Conservation (phyloP, 352 stramenopile species). For the Phytophthora aleatoria region DNA sequence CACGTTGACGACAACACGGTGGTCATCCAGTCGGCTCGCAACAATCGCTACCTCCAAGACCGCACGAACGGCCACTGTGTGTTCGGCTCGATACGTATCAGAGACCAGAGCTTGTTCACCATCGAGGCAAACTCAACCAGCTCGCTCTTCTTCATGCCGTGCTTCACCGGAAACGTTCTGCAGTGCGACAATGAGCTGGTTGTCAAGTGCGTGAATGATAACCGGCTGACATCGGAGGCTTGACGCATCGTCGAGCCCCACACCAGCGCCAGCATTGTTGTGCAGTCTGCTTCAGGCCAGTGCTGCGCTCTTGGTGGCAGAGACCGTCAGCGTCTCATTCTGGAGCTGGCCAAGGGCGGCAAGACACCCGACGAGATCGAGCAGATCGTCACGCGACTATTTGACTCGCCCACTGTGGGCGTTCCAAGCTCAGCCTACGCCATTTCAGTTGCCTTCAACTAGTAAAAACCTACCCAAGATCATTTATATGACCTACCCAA, state of each 20-base stretch:
- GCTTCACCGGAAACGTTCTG: slow-evolving; percentile 17
- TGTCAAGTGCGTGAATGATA: slow-evolving; percentile 12
- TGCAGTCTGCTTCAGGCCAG: background rate
- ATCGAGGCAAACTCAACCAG: slow-evolving; percentile 19
- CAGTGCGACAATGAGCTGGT: slow-evolving; percentile 12
- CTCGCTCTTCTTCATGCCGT: slow-evolving; percentile 25
- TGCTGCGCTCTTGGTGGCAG: background rate
- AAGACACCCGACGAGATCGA: slow-evolving; percentile 12
- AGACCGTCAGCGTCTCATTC: slow-evolving; percentile 18
- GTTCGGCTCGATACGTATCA: slow-evolving; percentile 20
- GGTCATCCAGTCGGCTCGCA: slow-evolving; percentile 28
- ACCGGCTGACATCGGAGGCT: slow-evolving; percentile 8
- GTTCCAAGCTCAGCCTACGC: background rate
- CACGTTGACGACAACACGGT: slow-evolving; percentile 26
- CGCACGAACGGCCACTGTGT: slow-evolving; percentile 17
- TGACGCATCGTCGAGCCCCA: slow-evolving; percentile 17
- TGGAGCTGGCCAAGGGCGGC: slow-evolving; percentile 21
- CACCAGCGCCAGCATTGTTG: background rate
- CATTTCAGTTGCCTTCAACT: slow-evolving; percentile 9
- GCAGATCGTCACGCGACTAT: slow-evolving; percentile 23
- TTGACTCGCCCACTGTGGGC: slow-evolving; percentile 6
- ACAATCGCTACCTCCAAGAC: slow-evolving; percentile 22
- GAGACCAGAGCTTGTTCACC: slow-evolving; percentile 11
- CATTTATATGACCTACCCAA: slow-evolving; percentile 9
- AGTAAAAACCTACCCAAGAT: slow-evolving; percentile 13